These are phyloP conservation scores for Backusella australiensis DNA, from an alignment of 192 early-diverging fungal species.

Conservation along the genomic window DNA sequence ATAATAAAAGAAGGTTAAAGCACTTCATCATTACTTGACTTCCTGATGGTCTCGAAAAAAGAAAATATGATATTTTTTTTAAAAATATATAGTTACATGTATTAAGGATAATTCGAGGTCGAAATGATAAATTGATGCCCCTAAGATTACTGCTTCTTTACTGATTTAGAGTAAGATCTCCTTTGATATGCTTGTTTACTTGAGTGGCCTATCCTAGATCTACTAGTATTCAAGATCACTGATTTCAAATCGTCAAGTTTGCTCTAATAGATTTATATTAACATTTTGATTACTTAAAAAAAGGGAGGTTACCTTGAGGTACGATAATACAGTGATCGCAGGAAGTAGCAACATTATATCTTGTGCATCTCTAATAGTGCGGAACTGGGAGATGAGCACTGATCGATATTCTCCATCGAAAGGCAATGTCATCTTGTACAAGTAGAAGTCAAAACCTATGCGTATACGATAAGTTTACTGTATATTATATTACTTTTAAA, in stretches of 20 bases:
- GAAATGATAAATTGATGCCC: no score
- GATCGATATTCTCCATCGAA: neutral
- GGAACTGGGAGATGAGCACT: neutral
- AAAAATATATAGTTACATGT: no score
- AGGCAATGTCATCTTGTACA: neutral
- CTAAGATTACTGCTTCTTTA: no score
- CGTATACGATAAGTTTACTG: no score
- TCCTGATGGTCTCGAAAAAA: no score
- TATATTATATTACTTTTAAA: no score
- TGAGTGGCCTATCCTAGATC: neutral
- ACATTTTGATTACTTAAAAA: neutral
- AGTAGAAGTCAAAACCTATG: neutral
- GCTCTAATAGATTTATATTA: neutral
- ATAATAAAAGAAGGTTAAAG: no score
- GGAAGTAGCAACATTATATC: neutral
- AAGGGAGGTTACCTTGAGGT: neutral
- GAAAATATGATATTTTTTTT: no score
- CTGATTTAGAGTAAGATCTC: neutral
- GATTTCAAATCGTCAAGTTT: neutral
- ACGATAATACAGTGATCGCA: neutral
- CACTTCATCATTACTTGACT: no score
- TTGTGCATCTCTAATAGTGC: neutral
- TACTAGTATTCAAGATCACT: neutral
- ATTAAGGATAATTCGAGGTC: no score
- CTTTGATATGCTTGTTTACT: neutral